Conservation (phyloP, 108 stramenopile species). For the Cyclotella kingstonii region DNA sequence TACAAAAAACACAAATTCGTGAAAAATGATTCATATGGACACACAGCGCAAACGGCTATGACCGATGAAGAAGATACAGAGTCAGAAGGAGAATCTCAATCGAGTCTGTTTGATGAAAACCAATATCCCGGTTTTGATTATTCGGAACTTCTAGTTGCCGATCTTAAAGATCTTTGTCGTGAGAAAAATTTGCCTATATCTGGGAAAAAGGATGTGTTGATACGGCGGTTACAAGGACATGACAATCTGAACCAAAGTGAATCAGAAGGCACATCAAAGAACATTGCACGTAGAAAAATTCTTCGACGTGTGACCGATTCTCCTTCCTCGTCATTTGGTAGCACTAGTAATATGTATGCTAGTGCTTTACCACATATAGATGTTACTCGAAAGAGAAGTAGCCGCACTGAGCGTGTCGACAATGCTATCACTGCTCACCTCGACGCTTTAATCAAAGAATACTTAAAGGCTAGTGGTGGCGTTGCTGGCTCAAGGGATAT, state of each 20-base stretch:
- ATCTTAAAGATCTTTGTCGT: constrained; percentile 72
- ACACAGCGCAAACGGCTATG: constrained; percentile 22
- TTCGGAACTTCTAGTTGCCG: constrained; percentile 45
- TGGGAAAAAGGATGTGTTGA: constrained; percentile 62
- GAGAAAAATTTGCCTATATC: constrained; percentile 60
- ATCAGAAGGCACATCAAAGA: not conserved
- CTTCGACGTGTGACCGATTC: no score
- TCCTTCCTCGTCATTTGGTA: no score
- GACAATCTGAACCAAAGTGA: not conserved
- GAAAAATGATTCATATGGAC: constrained; percentile 18
- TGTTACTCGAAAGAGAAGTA: constrained; percentile 5
- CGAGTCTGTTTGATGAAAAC: no score
- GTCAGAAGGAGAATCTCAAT: not conserved
- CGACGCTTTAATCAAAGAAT: constrained; percentile 59
- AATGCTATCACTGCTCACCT: constrained; percentile 39
- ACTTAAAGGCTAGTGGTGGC: constrained; percentile 67
- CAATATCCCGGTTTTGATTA: no score
- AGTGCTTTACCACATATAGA: constrained; percentile 32
- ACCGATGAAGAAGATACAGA: constrained; percentile 14
- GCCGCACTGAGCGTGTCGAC: constrained; percentile 12
- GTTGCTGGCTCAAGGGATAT: constrained; percentile 67
- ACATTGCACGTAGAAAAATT: not conserved
- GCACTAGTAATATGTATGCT: constrained; percentile 30
- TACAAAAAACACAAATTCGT: constrained; percentile 34
- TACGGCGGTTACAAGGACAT: constrained; percentile 50